phyloP scores from a whole-genome alignment of 768 basidiomycete species.

The Vishniacozyma victoriae region DNA sequence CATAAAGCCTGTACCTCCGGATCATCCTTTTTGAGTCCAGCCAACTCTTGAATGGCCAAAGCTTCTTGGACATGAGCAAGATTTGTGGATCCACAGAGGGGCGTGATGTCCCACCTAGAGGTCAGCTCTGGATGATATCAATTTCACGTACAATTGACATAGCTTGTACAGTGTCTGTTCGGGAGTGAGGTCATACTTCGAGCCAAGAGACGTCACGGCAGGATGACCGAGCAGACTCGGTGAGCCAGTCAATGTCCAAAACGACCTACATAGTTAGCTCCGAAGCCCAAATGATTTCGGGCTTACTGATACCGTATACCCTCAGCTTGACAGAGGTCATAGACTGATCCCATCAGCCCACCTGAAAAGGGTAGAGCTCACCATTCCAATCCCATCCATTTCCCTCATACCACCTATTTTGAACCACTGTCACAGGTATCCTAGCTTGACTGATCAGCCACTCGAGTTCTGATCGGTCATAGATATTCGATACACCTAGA shows the following conservation, averaged over 20 bases:
- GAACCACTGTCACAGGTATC: constrained; percentile 61
- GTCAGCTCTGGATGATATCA: too few species aligned
- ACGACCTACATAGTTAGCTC: constrained; percentile 54
- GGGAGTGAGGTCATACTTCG: constrained; percentile 54
- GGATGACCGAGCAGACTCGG: constrained; percentile 58
- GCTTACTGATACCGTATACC: constrained; percentile 67
- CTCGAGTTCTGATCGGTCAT: constrained; percentile 58
- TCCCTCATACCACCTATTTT: constrained; percentile 67
- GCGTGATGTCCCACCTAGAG: constrained; percentile 56
- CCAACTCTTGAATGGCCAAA: constrained; percentile 42
- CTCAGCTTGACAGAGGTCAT: constrained; percentile 59
- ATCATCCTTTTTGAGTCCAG: constrained; percentile 5
- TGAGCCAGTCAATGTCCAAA: constrained; percentile 82
- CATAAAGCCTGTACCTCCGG: too few species aligned
- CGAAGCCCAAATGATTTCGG: neutral
- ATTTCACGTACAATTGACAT: constrained; percentile 51
- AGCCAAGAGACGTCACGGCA: constrained; percentile 51
- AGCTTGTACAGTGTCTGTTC: constrained; percentile 66
- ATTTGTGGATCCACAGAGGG: constrained; percentile 68
- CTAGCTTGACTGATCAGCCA: constrained; percentile 55
- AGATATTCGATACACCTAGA: constrained; percentile 69
- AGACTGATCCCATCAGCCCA: constrained; percentile 47
- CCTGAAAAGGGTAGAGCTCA: constrained; percentile 8
- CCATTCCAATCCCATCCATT: constrained; percentile 64
- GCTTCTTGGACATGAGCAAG: constrained; percentile 65